Evolutionary conservation across 2,329 filamentous ascomycete species (phyloP).

Genomic region (Colletotrichum truncatum): DNA sequence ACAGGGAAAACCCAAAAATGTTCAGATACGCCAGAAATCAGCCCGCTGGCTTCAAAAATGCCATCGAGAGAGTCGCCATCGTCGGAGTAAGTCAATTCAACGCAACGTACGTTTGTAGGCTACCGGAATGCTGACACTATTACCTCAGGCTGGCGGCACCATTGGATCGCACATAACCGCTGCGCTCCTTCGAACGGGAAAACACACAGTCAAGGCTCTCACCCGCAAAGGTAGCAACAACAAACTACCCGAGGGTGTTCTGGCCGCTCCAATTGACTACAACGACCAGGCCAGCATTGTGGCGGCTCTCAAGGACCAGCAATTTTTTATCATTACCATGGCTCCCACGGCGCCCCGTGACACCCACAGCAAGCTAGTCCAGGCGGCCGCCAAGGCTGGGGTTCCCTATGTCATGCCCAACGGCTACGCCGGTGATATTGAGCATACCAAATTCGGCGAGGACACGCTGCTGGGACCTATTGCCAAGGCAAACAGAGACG

Average conservation of each 20-base stretch:
- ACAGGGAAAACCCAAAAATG: no score
- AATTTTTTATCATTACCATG: conserved; percentile 64
- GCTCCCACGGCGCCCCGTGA: conserved; percentile 48
- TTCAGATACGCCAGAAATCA: conserved; percentile 44
- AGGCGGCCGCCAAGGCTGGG: conserved; percentile 59
- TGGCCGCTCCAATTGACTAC: conserved; percentile 53
- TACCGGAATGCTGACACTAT: no score
- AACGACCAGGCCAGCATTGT: conserved; percentile 51
- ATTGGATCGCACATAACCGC: conserved; percentile 50
- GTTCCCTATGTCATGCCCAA: conserved; percentile 64
- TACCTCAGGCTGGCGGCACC: conserved; percentile 49
- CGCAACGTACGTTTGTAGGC: background rate
- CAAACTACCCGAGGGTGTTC: conserved; percentile 54
- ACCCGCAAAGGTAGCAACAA: conserved; percentile 54
- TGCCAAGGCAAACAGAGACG: conserved; percentile 34
- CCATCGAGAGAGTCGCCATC: conserved; percentile 54
- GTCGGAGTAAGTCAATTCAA: conserved; percentile 46
- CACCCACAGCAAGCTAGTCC: conserved; percentile 53
- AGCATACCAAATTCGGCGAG: background rate
- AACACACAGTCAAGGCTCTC: conserved; percentile 63
- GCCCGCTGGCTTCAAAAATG: conserved; percentile 48
- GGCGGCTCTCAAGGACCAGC: conserved; percentile 58
- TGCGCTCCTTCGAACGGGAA: conserved; percentile 56
- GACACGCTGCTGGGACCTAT: conserved; percentile 14
- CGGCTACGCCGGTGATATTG: conserved; percentile 45